Percentiles rank a stretch among this genome's conserved stretches.
Evolutionary conservation across 139 green algal species (phyloP).

Genomic region (Haematococcus lacustris): DNA sequence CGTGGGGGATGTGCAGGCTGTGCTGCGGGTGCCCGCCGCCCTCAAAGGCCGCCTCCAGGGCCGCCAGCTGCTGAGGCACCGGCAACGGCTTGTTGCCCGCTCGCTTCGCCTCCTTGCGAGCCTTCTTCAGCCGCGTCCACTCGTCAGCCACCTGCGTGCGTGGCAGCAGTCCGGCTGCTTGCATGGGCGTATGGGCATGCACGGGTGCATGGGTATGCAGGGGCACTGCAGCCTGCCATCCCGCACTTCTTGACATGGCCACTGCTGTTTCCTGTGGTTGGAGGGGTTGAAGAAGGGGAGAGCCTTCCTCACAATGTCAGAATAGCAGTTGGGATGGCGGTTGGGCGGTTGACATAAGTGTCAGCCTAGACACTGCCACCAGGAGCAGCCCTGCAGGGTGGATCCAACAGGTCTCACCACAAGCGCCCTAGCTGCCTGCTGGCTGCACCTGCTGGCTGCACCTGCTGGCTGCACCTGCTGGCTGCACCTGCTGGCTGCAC

Average conservation of each 20-base stretch:
- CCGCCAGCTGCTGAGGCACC: background rate
- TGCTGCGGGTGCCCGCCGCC: background rate
- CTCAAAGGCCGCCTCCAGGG: background rate
- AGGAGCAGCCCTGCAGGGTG: no score
- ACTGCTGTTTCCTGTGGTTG: background rate
- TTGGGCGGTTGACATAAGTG: background rate
- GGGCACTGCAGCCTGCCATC: background rate
- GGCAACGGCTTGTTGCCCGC: background rate
- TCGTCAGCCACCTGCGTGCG: background rate
- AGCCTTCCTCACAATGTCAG: background rate
- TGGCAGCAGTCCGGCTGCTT: no score
- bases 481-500: background rate
- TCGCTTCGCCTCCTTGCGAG: background rate
- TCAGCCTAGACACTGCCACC: no score
- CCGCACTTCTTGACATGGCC: background rate
- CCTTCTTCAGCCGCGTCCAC: background rate
- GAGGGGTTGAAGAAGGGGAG: background rate
- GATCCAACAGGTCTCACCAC: background rate
- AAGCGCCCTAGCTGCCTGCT: background rate
- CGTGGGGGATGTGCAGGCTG: background rate
- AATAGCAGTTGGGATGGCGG: no score
- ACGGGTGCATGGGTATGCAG: background rate
- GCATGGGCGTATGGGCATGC: no score
- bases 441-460: background rate
- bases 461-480: background rate